Base-by-base conservation (phyloP, 352 stramenopile genomes). In the Phytophthora ramorum region DNA sequence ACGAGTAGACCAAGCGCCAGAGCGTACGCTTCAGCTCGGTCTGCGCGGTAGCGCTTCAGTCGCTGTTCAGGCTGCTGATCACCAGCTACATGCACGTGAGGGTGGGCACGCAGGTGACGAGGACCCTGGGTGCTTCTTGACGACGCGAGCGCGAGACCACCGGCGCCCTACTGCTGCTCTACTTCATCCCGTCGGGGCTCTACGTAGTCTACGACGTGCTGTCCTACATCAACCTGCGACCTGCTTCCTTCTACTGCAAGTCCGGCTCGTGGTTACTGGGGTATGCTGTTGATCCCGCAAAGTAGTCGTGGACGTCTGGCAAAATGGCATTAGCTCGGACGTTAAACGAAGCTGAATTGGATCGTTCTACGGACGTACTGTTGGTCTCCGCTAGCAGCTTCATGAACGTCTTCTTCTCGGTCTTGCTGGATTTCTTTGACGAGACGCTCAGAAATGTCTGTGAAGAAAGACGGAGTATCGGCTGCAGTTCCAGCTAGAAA, bases 191-290 rank as follows among this genome's bases (percentile, higher is more conserved):
- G 0, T 83, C 84, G 17, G 83, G 82, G 0, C 72, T 94, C 20
- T 94, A 94, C 76, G 86, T 90, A 19, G 68, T 92, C 45, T 93
- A 94, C 69, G 86, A 94, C 59, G 83, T 93, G 41, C 67, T 94
- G 47, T 90, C 86, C 38, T 93, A 94, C 69, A 76, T 93, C n/a
- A 94, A 94, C 63, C 59, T 93, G 40, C 84, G 4, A 94, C 86
- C 20, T 94, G 93, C 58, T 94, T 93, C 37, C 38, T 94, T 26
- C 52, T 94, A 44, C 72, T 94, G 17, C 82, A 94, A 50, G 93
- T 94, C 57, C 84, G 84, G 45, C 85, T 94, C 60, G 86, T 94
- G 35, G 76, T 94, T 53, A 94, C 85, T 43, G 86, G 86, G 19
- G 37, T 9, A 20, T 44, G 8, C 3, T 16, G 16, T n/a, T n/a